These are phyloP conservation scores for Penicillium bialowiezense DNA, from an alignment of 495 filamentous ascomycete species.

Conservation along the genomic window DNA sequence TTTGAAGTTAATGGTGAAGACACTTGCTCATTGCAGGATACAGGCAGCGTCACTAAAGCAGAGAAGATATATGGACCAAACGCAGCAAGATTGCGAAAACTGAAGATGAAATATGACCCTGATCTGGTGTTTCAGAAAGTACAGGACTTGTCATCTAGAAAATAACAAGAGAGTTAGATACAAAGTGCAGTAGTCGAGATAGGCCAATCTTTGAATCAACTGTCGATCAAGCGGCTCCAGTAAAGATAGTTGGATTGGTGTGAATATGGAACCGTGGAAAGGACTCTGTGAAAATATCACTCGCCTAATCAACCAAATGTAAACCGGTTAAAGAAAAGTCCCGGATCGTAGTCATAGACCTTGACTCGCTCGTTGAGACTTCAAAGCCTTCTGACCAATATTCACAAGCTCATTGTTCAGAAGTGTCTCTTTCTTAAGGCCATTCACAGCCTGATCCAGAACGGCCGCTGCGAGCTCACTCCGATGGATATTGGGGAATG, in stretches of 20 bases:
- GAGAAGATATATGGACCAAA: conserved; percentile 41
- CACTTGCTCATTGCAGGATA: too few relatives aligned
- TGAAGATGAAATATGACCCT: conserved; percentile 49
- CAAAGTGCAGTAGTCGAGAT: too few relatives aligned
- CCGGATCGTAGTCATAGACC: too few relatives aligned
- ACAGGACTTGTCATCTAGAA: not conserved
- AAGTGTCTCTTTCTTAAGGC: conserved; percentile 47
- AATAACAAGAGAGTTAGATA: not conserved
- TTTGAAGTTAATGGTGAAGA: too few relatives aligned
- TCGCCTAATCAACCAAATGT: too few relatives aligned
- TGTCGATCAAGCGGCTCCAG: too few relatives aligned
- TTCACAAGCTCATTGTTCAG: conserved; percentile 43
- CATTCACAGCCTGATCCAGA: conserved; percentile 40
- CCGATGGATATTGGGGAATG: conserved; percentile 32
- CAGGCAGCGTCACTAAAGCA: conserved; percentile 5
- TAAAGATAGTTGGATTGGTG: too few relatives aligned
- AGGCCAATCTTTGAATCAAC: too few relatives aligned
- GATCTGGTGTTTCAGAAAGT: conserved; percentile 40
- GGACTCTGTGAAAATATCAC: not conserved
- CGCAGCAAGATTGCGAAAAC: conserved; percentile 27
- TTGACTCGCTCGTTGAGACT: not conserved
- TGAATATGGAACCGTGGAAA: too few relatives aligned
- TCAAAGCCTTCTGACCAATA: conserved; percentile 24
- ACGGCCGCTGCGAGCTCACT: conserved; percentile 42
- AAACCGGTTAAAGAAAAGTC: too few relatives aligned